Evolutionary conservation across 495 filamentous ascomycete genomes (phyloP).

Genomic region (Trichodelitschia bisporula): DNA sequence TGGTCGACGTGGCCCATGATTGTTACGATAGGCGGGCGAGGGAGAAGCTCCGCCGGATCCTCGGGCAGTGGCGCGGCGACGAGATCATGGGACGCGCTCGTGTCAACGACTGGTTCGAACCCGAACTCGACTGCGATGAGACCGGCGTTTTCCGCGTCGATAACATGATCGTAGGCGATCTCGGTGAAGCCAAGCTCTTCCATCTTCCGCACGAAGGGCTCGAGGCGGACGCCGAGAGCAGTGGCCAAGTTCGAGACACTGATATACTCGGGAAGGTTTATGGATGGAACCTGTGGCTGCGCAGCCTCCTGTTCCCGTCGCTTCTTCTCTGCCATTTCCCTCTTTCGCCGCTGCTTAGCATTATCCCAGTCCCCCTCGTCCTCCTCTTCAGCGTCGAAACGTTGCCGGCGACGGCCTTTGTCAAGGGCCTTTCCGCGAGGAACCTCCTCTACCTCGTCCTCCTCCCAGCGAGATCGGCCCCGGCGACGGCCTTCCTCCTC

Average conservation of each 20-base stretch:
- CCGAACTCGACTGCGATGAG: slow-evolving; percentile 83
- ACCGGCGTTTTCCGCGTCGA: slow-evolving; percentile 76
- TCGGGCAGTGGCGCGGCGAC: slow-evolving; percentile 40
- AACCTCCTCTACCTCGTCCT: too few relatives aligned
- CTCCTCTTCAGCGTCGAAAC: too few relatives aligned
- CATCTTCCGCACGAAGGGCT: slow-evolving; percentile 52
- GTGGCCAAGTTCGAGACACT: slow-evolving; percentile 64
- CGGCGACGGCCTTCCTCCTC: too few relatives aligned
- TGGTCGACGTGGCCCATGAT: slow-evolving; percentile 99
- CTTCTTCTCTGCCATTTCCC: too few relatives aligned
- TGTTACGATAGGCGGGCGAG: slow-evolving; percentile 79
- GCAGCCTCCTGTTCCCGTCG: too few relatives aligned
- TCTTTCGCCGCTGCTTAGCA: too few relatives aligned
- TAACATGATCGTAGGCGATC: slow-evolving; percentile 48
- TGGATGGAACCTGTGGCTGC: too few relatives aligned
- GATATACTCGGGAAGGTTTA: slow-evolving; percentile 65
- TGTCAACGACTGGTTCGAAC: slow-evolving; percentile 70
- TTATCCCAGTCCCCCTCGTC: too few relatives aligned
- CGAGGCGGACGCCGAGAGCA: slow-evolving; percentile 42
- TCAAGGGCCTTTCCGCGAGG: too few relatives aligned
- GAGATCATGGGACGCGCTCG: slow-evolving; percentile 37
- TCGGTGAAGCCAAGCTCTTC: slow-evolving; percentile 66
- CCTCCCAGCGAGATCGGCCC: too few relatives aligned
- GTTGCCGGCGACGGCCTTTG: too few relatives aligned
- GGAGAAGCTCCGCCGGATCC: slow-evolving; percentile 43